Conservation (phyloP, 1,284 basidiomycete species). For the Xerocomus amazonicus region DNA sequence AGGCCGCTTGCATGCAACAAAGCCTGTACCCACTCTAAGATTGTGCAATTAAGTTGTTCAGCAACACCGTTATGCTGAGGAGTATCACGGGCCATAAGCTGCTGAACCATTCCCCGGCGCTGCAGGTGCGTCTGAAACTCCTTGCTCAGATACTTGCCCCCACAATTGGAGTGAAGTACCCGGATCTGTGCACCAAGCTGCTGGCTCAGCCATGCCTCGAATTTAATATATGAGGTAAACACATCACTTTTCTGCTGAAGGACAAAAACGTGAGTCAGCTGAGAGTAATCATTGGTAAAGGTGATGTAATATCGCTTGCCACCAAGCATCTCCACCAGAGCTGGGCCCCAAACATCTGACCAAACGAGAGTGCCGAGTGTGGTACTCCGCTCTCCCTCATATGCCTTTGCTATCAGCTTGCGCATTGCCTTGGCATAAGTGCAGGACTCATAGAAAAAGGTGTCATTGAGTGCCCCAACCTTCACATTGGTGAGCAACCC, state of each 20-base stretch:
- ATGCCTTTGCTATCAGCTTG: conserved; percentile 10
- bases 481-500: too few species aligned
- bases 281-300: conserved; percentile 32
- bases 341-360: conserved; percentile 36
- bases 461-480: not conserved
- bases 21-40: not conserved
- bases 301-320: conserved; percentile 30
- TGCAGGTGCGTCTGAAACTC: not conserved
- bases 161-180: not conserved
- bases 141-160: not conserved
- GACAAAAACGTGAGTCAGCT: conserved; percentile 25
- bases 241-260: conserved; percentile 28
- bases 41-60: not conserved
- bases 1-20: conserved; percentile 4
- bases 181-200: not conserved
- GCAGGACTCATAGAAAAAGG: conserved; percentile 20
- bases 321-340: conserved; percentile 20
- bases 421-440: conserved; percentile 12
- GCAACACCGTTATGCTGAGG: not conserved
- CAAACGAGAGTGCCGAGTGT: conserved; percentile 20
- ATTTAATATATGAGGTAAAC: conserved; percentile 28
- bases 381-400: not conserved
- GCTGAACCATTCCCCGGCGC: not conserved
- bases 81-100: not conserved
- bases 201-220: conserved; percentile 24